phyloP scores from a whole-genome alignment of 192 early-diverging fungal species.

The Chytriomyces sp. region DNA sequence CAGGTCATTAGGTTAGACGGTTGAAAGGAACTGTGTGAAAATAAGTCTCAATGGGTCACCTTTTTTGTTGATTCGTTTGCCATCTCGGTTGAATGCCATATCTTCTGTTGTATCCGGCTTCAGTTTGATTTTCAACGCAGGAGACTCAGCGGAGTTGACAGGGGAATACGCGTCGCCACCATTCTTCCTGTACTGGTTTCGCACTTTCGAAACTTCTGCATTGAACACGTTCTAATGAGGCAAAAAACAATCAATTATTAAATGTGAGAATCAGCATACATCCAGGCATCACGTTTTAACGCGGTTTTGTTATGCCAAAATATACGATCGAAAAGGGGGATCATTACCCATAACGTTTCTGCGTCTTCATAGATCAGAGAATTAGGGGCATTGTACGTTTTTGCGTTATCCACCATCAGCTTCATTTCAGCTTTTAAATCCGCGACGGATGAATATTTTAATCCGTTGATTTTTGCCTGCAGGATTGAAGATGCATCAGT shows the following conservation, averaged over 20 bases:
- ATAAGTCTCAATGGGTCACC: background rate
- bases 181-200: conserved; percentile 1
- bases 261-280: too few species aligned
- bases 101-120: background rate
- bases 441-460: conserved; percentile 70
- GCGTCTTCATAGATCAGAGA: conserved; percentile 67
- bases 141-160: background rate
- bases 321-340: background rate
- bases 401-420: conserved; percentile 89
- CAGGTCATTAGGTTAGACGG: background rate
- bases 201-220: conserved; percentile 30
- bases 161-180: background rate
- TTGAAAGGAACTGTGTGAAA: background rate
- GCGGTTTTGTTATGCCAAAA: background rate
- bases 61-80: conserved; percentile 8
- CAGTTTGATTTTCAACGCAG: conserved; percentile 9
- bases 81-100: conserved; percentile 15
- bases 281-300: background rate
- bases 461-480: conserved; percentile 64
- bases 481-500: conserved; percentile 13
- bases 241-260: background rate
- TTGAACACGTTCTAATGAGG: conserved; percentile 28
- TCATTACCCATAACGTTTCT: conserved; percentile 30
- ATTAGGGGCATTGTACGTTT: conserved; percentile 84
- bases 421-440: conserved; percentile 82